Conservation (phyloP, 1,139 yeast species). For the Kluyveromyces sp. region DNA sequence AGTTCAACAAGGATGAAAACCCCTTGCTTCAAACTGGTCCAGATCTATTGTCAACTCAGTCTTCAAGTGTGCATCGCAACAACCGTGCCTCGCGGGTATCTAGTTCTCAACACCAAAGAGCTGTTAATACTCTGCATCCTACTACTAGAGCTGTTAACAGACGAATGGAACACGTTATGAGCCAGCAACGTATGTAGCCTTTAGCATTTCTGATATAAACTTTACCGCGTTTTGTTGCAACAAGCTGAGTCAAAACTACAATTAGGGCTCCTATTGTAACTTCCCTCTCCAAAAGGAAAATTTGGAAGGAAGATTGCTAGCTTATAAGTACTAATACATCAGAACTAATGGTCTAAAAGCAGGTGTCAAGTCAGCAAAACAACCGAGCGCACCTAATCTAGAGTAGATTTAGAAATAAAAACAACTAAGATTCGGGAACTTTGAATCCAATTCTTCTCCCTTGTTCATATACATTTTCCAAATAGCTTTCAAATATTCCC, state of each 20-base stretch:
- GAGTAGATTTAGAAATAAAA: too few species aligned
- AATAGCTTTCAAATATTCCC: conserved; percentile 54
- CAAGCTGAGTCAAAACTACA: too few species aligned
- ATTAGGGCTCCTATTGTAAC: too few species aligned
- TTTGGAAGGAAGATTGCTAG: too few species aligned
- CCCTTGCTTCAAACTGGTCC: conserved; percentile 17
- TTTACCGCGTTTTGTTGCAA: too few species aligned
- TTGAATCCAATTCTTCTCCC: conserved; percentile 58
- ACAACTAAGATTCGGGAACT: conserved; percentile 40
- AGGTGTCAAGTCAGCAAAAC: too few species aligned
- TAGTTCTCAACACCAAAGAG: conserved; percentile 22
- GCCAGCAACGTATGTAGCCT: conserved; percentile 13
- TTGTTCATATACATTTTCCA: conserved; percentile 66
- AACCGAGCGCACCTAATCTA: too few species aligned
- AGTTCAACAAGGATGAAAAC: conserved; percentile 24
- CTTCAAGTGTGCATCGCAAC: conserved; percentile 2
- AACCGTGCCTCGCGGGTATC: conserved; percentile 9
- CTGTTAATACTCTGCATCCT: conserved; percentile 28
- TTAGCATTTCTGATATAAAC: conserved; percentile 14
- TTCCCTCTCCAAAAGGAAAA: too few species aligned
- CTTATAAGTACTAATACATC: too few species aligned
- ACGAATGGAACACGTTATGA: conserved; percentile 24
- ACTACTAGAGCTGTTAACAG: conserved; percentile 31
- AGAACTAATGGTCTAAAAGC: too few species aligned
- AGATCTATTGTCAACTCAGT: conserved; percentile 9